Evolutionary conservation across 1,139 yeast genomes (phyloP).

Genomic region (Zygoascus sp.): DNA sequence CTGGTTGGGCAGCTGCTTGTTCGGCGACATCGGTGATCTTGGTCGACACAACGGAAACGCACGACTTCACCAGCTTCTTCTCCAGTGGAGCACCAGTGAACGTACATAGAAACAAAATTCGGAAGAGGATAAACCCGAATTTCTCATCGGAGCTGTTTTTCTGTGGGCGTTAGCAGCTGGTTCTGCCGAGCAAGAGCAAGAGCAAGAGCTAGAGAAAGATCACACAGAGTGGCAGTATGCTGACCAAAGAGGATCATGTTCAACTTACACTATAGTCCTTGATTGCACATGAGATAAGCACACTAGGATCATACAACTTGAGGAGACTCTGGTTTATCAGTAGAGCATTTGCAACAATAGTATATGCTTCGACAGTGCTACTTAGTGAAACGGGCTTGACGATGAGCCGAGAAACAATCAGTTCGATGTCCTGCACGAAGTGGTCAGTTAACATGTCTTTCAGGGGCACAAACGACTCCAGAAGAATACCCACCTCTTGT

Average conservation of each 20-base stretch:
- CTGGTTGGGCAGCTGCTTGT: background rate
- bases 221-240: too few relatives aligned
- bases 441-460: too few relatives aligned
- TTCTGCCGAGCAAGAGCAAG: background rate
- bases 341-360: constrained; percentile 26
- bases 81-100: constrained; percentile 19
- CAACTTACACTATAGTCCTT: constrained; percentile 2
- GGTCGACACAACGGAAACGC: constrained; percentile 16
- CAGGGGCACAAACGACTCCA: background rate
- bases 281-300: background rate
- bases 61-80: constrained; percentile 15
- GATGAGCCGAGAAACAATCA: background rate
- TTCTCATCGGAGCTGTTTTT: background rate
- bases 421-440: constrained; percentile 5
- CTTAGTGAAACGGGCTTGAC: constrained; percentile 9
- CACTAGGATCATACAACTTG: constrained; percentile 17
- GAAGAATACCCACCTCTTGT: constrained; percentile 1
- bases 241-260: too few relatives aligned
- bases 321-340: constrained; percentile 20
- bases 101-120: constrained; percentile 24
- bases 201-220: too few relatives aligned
- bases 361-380: constrained; percentile 20
- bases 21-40: constrained; percentile 11
- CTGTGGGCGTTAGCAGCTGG: background rate
- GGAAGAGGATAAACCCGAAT: constrained; percentile 14